Base-by-base conservation (phyloP, 352 stramenopile species). In the Phytophthora meadii region DNA sequence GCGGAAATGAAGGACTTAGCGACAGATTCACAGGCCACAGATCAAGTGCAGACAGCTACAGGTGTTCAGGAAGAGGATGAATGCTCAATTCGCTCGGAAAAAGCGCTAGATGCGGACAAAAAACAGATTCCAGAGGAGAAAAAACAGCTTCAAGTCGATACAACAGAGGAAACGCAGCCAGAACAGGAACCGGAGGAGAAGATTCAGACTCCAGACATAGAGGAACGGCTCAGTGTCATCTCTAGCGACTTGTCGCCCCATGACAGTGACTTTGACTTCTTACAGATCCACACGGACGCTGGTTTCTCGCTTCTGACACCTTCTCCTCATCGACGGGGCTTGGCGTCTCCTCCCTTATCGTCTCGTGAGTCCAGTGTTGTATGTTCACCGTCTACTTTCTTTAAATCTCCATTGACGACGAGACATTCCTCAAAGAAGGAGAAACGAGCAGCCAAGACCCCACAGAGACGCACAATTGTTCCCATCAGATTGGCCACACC, bases 351-450 rank as follows among this genome's bases (percentile, higher is more conserved):
- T 5, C 58, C 58, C 19, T 39, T 67, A 47, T 75, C 72, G 52
- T 75, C 68, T 12, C 44, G 56, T 14, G 46, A 17, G 6, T 69
- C 65, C 2, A 87, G 66, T 41, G 50, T 60, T 0, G 48, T 75
- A 10, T 76, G 65, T 25, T 95, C 85, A 2, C 87, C 87, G 5
- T 93, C 87, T 11, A 73, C 61, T 17, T 95, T 93, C 66, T 91
- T 95, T 53, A 84, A 85, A 15, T 93, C 85, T 19, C 85, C 87
- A 9, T 68, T 83, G 37, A 71, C 54, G 36, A 54, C 64, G 3
- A 61, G 54, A 6, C 44, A 42, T 42, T 42, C 37, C n/a, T 5
- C 44, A 14, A 52, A 22, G 9, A 52, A 46, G 17, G 30, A 54
- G 22, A 60, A 53, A 17, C 19, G 22, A 34, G 5, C 55, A 17